Conservation (phyloP, 257 asterid genomes). For the Gentiana straminea region DNA sequence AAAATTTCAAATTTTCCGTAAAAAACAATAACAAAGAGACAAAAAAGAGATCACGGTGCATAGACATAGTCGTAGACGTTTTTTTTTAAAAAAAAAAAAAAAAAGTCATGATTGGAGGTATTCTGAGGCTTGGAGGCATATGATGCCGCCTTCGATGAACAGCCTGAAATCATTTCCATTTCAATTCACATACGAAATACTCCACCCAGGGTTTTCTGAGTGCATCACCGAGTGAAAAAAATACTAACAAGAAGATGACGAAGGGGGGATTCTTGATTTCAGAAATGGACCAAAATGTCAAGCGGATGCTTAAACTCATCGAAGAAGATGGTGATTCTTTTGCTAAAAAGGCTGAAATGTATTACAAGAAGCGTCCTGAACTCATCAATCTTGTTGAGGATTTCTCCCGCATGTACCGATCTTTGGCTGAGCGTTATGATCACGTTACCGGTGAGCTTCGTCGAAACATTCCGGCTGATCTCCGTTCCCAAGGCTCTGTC, state of each 20-base stretch:
- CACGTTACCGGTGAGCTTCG: constrained; percentile 67
- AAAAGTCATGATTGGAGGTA: too few species aligned
- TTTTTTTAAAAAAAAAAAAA: too few species aligned
- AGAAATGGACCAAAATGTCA: constrained; percentile 87
- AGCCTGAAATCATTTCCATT: neutral
- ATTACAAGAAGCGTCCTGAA: constrained; percentile 80
- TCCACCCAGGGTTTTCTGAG: too few species aligned
- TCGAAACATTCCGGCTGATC: constrained; percentile 60
- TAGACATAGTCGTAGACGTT: too few species aligned
- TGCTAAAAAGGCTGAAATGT: constrained; percentile 85
- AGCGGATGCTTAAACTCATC: constrained; percentile 58
- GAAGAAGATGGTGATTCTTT: constrained; percentile 91
- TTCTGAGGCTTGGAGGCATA: too few species aligned
- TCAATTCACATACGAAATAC: neutral
- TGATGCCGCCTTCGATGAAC: too few species aligned
- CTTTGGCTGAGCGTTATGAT: constrained; percentile 83
- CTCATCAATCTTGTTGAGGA: constrained; percentile 66
- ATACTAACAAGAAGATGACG: constrained; percentile 18
- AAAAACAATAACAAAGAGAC: too few species aligned
- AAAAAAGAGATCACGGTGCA: too few species aligned
- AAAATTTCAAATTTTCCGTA: too few species aligned
- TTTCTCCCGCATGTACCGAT: constrained; percentile 54
- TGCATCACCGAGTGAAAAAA: too few species aligned
- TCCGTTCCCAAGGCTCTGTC: constrained; percentile 74
- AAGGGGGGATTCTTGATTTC: constrained; percentile 19